A percentile compares a stretch with the other conserved stretches of the same genome.
These are phyloP conservation scores for Trichoderma brevicompactum DNA, from an alignment of 2,329 filamentous ascomycete species.

Conservation along the genomic window DNA sequence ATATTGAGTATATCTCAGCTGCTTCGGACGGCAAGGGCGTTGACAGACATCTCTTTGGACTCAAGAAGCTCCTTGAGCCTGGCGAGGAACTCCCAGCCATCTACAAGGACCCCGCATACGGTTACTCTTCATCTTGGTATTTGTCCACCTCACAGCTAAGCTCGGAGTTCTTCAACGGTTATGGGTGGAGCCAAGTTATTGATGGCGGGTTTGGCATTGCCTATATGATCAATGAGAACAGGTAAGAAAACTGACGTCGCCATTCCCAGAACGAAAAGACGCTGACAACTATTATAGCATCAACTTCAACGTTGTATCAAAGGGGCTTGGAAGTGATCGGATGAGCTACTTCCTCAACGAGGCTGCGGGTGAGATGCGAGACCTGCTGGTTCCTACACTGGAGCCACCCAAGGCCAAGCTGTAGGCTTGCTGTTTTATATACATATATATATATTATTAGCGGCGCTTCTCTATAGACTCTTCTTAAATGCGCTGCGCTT, in stretches of 20 bases:
- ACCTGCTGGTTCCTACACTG: slow-evolving; percentile 79
- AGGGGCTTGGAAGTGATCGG: slow-evolving; percentile 83
- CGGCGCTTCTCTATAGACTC: slow-evolving; percentile 10
- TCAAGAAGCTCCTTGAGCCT: slow-evolving; percentile 85
- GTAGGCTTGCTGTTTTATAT: slow-evolving; percentile 51
- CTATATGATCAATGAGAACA: slow-evolving; percentile 99
- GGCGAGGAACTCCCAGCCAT: slow-evolving; percentile 81
- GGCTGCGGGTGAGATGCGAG: slow-evolving; percentile 86
- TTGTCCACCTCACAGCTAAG: slow-evolving; percentile 87
- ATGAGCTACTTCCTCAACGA: slow-evolving; percentile 98
- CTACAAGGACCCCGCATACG: slow-evolving; percentile 84
- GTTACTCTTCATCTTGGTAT: slow-evolving; percentile 87
- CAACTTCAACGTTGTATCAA: slow-evolving; percentile 98
- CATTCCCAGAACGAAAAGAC: neutral
- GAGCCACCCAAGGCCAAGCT: slow-evolving; percentile 85
- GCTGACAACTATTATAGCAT: slow-evolving; percentile 58
- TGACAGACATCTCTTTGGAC: slow-evolving; percentile 93
- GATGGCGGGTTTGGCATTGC: slow-evolving; percentile 96
- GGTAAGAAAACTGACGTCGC: slow-evolving; percentile 50
- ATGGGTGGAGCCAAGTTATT: slow-evolving; percentile 97
- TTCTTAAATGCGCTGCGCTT: neutral
- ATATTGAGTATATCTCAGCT: slow-evolving; percentile 88
- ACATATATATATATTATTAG: neutral
- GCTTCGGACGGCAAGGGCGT: slow-evolving; percentile 92
- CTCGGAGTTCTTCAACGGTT: slow-evolving; percentile 98